phyloP scores from a whole-genome alignment of 2,329 filamentous ascomycete genomes.

The Metarhizium rileyi region DNA sequence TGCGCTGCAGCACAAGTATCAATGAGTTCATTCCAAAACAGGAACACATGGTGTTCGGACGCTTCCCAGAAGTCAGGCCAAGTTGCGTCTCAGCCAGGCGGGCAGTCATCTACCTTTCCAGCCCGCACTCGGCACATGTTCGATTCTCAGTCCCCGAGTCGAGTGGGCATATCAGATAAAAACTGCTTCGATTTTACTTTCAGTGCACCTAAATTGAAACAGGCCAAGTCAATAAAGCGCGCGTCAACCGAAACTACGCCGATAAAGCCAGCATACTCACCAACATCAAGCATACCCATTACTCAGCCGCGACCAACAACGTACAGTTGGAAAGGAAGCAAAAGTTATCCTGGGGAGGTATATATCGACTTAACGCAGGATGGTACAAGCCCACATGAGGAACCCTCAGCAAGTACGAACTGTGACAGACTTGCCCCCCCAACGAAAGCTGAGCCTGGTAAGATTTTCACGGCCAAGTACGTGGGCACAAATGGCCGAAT shows the following conservation, averaged over 20 bases:
- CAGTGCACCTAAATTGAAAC: not conserved
- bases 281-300: not conserved
- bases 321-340: not conserved
- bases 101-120: not conserved
- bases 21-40: not conserved
- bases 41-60: not conserved
- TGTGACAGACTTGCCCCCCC: not conserved
- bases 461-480: not conserved
- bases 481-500: not conserved
- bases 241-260: not conserved
- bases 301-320: not conserved
- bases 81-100: not conserved
- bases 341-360: not conserved
- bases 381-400: not conserved
- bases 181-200: not conserved
- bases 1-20: not conserved
- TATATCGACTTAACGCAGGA: slow-evolving; percentile 2
- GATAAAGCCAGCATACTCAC: not conserved
- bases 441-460: not conserved
- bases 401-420: not conserved
- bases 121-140: not conserved
- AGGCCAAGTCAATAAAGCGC: not conserved
- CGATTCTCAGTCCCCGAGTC: not conserved
- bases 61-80: not conserved
- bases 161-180: not conserved